Percentiles rank a stretch among this genome's conserved stretches.
Evolutionary conservation across 345 rosid species (phyloP).

Genomic region (Rhodamnia rubescens): DNA sequence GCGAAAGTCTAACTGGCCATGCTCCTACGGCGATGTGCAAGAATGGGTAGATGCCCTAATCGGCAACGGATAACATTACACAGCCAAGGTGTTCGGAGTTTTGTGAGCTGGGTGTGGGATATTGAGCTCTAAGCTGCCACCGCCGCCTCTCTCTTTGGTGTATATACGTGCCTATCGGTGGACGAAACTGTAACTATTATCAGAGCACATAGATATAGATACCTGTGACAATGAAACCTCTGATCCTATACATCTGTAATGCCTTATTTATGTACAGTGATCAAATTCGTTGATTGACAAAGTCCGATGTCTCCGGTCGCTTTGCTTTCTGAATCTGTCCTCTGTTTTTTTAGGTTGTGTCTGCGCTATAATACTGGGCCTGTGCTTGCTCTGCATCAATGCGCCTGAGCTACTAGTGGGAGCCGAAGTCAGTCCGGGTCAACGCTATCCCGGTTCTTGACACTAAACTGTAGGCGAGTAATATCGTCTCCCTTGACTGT

Average conservation of each 20-base stretch:
- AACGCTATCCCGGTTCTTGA: background rate
- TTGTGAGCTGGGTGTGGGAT: background rate
- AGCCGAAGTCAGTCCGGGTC: background rate
- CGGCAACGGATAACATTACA: background rate
- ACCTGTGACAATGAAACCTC: background rate
- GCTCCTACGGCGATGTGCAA: background rate
- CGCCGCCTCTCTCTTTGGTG: background rate
- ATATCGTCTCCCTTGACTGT: background rate
- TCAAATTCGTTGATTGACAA: slow-evolving; percentile 18
- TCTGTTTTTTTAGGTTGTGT: background rate
- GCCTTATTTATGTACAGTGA: slow-evolving; percentile 24
- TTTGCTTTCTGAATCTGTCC: background rate
- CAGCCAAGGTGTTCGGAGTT: background rate
- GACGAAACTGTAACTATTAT: background rate
- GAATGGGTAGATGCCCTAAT: background rate
- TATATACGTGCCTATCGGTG: background rate
- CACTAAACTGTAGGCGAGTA: too few species aligned
- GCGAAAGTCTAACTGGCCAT: background rate
- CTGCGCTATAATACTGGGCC: background rate
- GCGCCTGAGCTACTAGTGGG: background rate
- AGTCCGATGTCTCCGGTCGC: background rate
- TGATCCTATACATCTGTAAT: background rate
- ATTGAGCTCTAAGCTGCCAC: background rate
- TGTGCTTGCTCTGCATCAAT: background rate
- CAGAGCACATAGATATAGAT: background rate